phyloP scores from a whole-genome alignment of 2,329 filamentous ascomycete species.

The Talaromyces sp. region DNA sequence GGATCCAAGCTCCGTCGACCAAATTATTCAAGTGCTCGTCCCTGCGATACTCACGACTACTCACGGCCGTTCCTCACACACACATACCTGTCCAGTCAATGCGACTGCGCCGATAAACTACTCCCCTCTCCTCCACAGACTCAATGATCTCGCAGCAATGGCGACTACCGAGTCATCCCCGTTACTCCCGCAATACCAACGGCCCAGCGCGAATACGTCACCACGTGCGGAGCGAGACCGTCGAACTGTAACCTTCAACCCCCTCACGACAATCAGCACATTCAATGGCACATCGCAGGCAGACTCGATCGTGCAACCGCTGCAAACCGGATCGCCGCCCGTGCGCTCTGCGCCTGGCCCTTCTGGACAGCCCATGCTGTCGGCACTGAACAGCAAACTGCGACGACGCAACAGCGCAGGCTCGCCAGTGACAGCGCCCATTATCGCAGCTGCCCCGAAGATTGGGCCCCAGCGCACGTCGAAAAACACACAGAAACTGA shows the following conservation, averaged over 20 bases:
- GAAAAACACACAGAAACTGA: constrained; percentile 93
- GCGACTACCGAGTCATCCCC: constrained; percentile 38
- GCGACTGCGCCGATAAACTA: background rate
- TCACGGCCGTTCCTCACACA: background rate
- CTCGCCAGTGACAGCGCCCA: constrained; percentile 43
- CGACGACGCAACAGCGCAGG: constrained; percentile 81
- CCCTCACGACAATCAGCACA: constrained; percentile 40
- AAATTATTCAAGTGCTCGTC: background rate
- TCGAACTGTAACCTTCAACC: constrained; percentile 46
- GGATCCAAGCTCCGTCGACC: constrained; percentile 7
- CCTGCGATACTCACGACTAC: background rate
- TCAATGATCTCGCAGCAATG: constrained; percentile 18
- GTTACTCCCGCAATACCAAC: constrained; percentile 34
- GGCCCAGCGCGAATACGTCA: constrained; percentile 30
- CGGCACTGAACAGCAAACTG: constrained; percentile 80
- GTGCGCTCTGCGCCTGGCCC: constrained; percentile 22
- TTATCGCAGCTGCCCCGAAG: constrained; percentile 54
- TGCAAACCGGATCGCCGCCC: constrained; percentile 35
- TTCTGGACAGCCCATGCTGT: constrained; percentile 58
- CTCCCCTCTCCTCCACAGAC: background rate
- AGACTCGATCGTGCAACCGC: constrained; percentile 35
- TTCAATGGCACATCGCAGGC: constrained; percentile 38
- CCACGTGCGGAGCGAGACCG: constrained; percentile 30
- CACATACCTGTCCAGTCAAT: background rate
- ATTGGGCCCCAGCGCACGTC: constrained; percentile 93